Base-by-base conservation (phyloP, 805 yeast genomes). In the Schwanniomyces occidentalis region DNA sequence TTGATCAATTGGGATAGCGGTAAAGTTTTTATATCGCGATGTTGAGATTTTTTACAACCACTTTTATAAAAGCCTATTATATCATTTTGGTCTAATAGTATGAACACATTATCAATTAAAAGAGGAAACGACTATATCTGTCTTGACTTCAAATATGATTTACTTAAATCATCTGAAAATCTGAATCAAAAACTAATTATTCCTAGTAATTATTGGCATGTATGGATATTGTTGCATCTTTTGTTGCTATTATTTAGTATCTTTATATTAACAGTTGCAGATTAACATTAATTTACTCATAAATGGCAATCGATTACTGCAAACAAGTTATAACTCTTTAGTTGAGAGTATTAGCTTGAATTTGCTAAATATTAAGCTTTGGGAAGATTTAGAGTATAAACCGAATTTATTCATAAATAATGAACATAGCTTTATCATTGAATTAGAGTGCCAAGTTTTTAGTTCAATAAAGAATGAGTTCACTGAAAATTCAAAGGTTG, bases 331-430 rank as follows among this genome's bases (percentile, higher is more conserved):
- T 25, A 42, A 38, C 16, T 20, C 32, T 3, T 27, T 46, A n/a
- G 12, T 47, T 1, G 54, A 49, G 12, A 25, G 18, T 8, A 22
- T 52, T 6, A 42, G 49, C 7, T 15, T 14, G 3, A 33, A 25
- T 8, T 30, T 42, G 7, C 10, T 15, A 8, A 27, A 29, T 8
- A 18, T 35, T 12, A 12, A 19, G 6, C 18, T 38, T 13, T 49
- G 49, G 48, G 27, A 33, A 6, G 31, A 34, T 2, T 36, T 48
- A 8, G 35, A 35, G 6, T 41, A 42, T 24, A 24, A 32, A 3
- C n/a, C 42, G 5, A 32, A 23, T 15, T 19, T 48, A 7, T 27
- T 32, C 15, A 20, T 45, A n/a, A 27, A 34, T 12, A 25, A 25
- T 8, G 36, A 40, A 6, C 14, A 16, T 8, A 31, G 42, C 19